phyloP scores from a whole-genome alignment of 495 filamentous ascomycete species.

The Penicillium fimorum region DNA sequence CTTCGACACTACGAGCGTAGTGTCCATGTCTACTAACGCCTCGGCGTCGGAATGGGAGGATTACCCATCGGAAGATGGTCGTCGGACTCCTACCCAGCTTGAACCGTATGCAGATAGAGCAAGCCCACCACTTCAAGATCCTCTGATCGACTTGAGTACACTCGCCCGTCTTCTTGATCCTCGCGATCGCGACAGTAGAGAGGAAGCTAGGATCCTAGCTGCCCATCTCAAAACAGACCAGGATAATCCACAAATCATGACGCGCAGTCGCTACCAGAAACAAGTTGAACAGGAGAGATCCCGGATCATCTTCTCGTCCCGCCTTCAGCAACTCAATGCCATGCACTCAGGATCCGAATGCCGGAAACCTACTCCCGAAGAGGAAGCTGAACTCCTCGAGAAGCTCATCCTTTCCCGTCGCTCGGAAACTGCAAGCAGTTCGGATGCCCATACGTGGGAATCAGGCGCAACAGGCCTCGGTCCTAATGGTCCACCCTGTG shows the following conservation, averaged over 20 bases:
- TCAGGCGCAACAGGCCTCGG: conserved; percentile 70
- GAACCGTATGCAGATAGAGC: conserved; percentile 51
- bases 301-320: conserved; percentile 57
- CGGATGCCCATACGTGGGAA: conserved; percentile 52
- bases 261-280: conserved; percentile 71
- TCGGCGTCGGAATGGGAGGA: conserved; percentile 58
- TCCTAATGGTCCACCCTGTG: conserved; percentile 77
- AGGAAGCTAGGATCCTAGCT: conserved; percentile 79
- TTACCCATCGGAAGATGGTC: conserved; percentile 54
- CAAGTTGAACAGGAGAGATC: conserved; percentile 63
- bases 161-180: conserved; percentile 85
- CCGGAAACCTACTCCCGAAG: conserved; percentile 56
- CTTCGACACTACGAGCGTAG: conserved; percentile 75
- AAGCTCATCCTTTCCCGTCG: conserved; percentile 70
- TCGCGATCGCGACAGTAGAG: conserved; percentile 67
- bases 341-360: conserved; percentile 25
- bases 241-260: conserved; percentile 59
- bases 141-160: conserved; percentile 60
- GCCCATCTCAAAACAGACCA: conserved; percentile 66
- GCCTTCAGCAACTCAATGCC: conserved; percentile 24
- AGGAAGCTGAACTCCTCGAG: conserved; percentile 80
- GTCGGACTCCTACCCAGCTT: conserved; percentile 71
- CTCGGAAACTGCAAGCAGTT: conserved; percentile 24
- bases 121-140: conserved; percentile 58
- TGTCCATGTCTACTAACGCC: conserved; percentile 58